Evolutionary conservation across 2,329 filamentous ascomycete genomes (phyloP).

Genomic region (Lasiodiplodia gonubiensis): DNA sequence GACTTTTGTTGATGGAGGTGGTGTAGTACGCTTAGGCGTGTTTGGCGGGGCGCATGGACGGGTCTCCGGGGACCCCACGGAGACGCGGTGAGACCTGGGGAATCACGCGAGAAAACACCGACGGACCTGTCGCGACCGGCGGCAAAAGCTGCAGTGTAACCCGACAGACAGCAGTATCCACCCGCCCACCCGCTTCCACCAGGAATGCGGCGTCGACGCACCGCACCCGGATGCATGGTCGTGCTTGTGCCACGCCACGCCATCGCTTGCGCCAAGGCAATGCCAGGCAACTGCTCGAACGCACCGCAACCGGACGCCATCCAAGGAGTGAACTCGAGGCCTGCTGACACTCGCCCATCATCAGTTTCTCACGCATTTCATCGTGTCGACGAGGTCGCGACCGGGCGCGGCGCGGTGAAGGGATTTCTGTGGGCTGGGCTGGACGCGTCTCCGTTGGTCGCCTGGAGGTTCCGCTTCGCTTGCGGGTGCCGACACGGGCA

Average conservation of each 20-base stretch:
- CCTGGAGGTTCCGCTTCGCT: slow-evolving; percentile 16
- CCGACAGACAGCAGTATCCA: neutral
- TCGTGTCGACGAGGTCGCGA: neutral
- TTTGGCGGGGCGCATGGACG: neutral
- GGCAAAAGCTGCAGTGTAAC: neutral
- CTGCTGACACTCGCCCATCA: slow-evolving; percentile 4
- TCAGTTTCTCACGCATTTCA: neutral
- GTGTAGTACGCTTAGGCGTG: neutral
- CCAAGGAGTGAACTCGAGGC: neutral
- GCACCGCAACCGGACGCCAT: slow-evolving; percentile 9
- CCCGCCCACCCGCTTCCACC: neutral
- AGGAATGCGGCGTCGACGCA: neutral
- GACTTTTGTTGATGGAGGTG: neutral
- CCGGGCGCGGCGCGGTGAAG: neutral
- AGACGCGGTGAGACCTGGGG: slow-evolving; percentile 19
- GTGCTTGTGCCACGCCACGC: neutral
- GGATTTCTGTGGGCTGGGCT: neutral
- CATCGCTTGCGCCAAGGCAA: slow-evolving; percentile 12
- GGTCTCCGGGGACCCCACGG: slow-evolving; percentile 4
- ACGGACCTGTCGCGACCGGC: neutral
- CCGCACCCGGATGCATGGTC: slow-evolving; percentile 4
- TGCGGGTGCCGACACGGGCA: neutral
- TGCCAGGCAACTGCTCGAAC: neutral
- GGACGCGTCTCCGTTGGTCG: neutral
- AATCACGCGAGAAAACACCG: slow-evolving; percentile 8